Evolutionary conservation across 2,329 filamentous ascomycete genomes (phyloP).

Genomic region (Stemphylium beticola): DNA sequence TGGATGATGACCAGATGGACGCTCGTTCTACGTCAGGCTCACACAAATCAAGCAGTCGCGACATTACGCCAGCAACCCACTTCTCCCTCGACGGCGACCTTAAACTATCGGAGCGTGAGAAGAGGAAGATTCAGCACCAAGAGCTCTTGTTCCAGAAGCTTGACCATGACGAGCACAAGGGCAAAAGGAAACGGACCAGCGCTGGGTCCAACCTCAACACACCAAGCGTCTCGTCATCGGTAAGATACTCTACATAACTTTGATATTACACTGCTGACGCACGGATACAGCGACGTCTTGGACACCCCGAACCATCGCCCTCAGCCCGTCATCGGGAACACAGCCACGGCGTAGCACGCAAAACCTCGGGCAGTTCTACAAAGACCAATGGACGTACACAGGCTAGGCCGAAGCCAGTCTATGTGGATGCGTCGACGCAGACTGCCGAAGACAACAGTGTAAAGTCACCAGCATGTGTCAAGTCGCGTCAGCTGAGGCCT

Average conservation of each 20-base stretch:
- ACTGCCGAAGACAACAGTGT: constrained; percentile 31
- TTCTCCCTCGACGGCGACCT: constrained; percentile 54
- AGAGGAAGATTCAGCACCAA: constrained; percentile 67
- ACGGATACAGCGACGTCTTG: constrained; percentile 44
- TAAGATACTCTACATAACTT: constrained; percentile 33
- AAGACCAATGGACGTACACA: constrained; percentile 45
- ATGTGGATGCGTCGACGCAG: constrained; percentile 44
- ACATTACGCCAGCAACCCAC: constrained; percentile 64
- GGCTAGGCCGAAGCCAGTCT: constrained; percentile 41
- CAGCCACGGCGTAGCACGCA: constrained; percentile 44
- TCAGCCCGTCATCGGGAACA: constrained; percentile 45
- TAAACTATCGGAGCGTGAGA: constrained; percentile 67
- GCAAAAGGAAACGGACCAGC: constrained; percentile 63
- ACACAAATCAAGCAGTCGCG: constrained; percentile 64
- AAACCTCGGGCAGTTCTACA: constrained; percentile 47
- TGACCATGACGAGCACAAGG: constrained; percentile 62
- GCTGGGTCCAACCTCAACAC: constrained; percentile 61
- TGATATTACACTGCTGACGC: constrained; percentile 29
- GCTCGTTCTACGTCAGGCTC: constrained; percentile 63
- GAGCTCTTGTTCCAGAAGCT: constrained; percentile 68
- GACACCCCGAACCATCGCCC: constrained; percentile 45
- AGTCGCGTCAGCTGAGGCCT: constrained; percentile 33
- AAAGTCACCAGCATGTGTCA: constrained; percentile 17
- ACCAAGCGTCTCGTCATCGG: constrained; percentile 53
- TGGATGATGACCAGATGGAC: constrained; percentile 64